These are phyloP conservation scores for Magnusiomyces ingens DNA, from an alignment of 1,139 yeast species.

Conservation along the genomic window DNA sequence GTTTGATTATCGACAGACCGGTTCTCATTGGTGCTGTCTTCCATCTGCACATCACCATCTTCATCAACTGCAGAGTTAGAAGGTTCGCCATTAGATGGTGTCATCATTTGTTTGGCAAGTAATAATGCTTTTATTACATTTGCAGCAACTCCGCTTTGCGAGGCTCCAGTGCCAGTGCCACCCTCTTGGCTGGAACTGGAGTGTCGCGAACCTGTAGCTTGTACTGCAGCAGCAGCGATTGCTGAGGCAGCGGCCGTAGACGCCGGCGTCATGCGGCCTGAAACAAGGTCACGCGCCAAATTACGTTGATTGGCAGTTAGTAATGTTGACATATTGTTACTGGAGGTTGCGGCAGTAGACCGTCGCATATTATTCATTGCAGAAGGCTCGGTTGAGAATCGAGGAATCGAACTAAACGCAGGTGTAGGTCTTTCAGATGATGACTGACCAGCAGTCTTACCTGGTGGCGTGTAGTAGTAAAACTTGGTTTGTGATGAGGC, in stretches of 20 bases:
- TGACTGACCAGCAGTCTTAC: slow-evolving; percentile 2
- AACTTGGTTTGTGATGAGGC: slow-evolving; percentile 9
- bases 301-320: background rate
- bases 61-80: slow-evolving; percentile 1
- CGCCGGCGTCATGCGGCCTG: slow-evolving; percentile 1
- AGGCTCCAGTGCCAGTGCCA: slow-evolving; percentile 6
- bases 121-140: slow-evolving; percentile 10
- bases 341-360: background rate
- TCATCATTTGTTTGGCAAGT: background rate
- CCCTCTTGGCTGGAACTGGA: background rate
- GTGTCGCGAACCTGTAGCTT: background rate
- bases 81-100: slow-evolving; percentile 14
- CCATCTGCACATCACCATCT: slow-evolving; percentile 7
- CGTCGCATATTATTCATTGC: background rate
- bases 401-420: slow-evolving; percentile 10
- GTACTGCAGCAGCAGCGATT: background rate
- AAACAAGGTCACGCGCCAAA: background rate
- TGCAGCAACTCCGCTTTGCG: slow-evolving; percentile 8
- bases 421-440: slow-evolving; percentile 13
- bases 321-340: background rate
- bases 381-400: background rate
- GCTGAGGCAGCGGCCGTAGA: background rate
- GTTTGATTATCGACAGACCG: slow-evolving; percentile 29
- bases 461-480: slow-evolving; percentile 16
- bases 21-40: slow-evolving; percentile 19